Base-by-base conservation (phyloP, 345 rosid species). In the Fremontodendron californicum region DNA sequence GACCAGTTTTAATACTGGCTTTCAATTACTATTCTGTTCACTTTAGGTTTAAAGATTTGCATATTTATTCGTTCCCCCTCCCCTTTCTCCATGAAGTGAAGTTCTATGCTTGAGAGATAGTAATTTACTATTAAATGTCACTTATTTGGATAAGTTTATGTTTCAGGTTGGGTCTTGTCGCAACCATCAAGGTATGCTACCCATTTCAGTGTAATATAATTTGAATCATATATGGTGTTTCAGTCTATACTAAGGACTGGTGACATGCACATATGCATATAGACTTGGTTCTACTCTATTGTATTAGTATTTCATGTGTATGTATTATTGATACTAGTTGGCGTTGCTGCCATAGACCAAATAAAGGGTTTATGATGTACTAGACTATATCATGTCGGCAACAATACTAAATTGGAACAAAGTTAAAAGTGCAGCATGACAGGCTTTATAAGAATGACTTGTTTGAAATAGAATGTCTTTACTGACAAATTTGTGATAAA, bases 151-250 rank as follows among this genome's bases (percentile, higher is more conserved):
- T 63, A 18, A 27, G 15, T 82, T 75, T 81, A 49, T 82, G 69
- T 88, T 90, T 42, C 93, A 96, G 99, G 94, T 82, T 96, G 92
- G 92, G 92, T 60, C 99, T 96, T 80, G 99, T 96, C 64, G 94
- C 94, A 25, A 96, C 99, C 37, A 96, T 96, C 83, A 96, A 96
- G 99, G 99, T 96, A 91, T 74, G 76, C 43, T 72, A 58, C 74
- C 2, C 5, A 54, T 51, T 29, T 74, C 6, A 37, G 48, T 51
- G 2, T 9, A 60, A 31, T 13, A 27, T 39, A 43, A 25, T 74
- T 27, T 74, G 68, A 15, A 57, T 57, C 51, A 27, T 58, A 23
- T 25, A 27, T 37, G 39, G 37, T 23, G 8, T 58, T 74, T 7
- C 39, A 15, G 9, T 68, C 39, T 27, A 69, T 27, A 42, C 51